Base-by-base conservation (phyloP, 148 eudicot species). In the Vaccinium corymbosum region DNA sequence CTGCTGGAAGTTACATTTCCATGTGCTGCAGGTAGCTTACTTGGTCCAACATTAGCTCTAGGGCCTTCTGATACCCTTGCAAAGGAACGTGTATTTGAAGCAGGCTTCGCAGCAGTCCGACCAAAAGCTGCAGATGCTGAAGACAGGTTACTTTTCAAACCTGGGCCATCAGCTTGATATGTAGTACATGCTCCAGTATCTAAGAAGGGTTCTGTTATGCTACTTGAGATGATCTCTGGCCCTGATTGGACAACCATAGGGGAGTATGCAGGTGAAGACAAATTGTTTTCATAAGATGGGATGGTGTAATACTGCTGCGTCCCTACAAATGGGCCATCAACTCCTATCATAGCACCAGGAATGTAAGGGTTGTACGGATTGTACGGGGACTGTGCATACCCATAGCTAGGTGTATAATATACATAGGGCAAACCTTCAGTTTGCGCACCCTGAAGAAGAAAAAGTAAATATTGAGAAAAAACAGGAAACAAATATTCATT, bases 351-450 rank as follows among this genome's bases (percentile, higher is more conserved):
- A 52, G 99, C 99, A 80, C 98, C 99, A 66, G 99, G 99, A 86
- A 97, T 97, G 81, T 90, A 97, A 82, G 99, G 99, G 86, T 97
- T 97, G 90, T 97, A 97, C 16, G 99, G 98, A 87, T 97, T 97
- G 76, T 90, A 95, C 42, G 93, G 92, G 71, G 97, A 90, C 86
- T 95, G 94, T 81, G 90, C 90, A 88, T 92, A 92, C 80, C 93
- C 99, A 90, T 92, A 97, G 88, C 88, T 88, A 86, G 99, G 94
- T 17, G 94, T 83, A 90, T 91, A 94, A 91, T 93, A 97, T 81
- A 94, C 85, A 86, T 91, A 97, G 9, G 97, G 98, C 84, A 88
- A 49, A 88, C 72, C 90, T 84, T 97, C 99, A 83, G 91, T 86
- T 89, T 93, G 93, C 46, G 86, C 88, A 82, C 93, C 99, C 99